A percentile compares a stretch with the other conserved stretches of the same genome.
Conservation (phyloP, 345 rosid genomes). For the Limnanthes douglasii region DNA sequence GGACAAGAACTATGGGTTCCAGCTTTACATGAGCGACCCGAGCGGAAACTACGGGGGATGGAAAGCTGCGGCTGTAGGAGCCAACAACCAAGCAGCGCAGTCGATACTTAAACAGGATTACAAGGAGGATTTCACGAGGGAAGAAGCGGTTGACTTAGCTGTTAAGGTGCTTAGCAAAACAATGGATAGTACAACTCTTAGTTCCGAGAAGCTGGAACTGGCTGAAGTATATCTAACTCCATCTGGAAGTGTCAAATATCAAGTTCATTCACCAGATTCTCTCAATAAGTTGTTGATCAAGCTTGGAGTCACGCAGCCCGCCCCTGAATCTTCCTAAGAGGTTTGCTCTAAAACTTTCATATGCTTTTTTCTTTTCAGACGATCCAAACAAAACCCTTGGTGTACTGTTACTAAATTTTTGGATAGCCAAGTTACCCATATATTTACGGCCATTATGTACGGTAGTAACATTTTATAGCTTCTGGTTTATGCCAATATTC, state of each 20-base stretch:
- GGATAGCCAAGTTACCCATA: no score
- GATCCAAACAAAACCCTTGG: no score
- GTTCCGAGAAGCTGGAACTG: constrained; percentile 88
- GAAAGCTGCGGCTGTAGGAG: constrained; percentile 88
- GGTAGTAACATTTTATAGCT: no score
- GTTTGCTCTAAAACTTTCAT: no score
- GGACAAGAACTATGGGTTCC: constrained; percentile 84
- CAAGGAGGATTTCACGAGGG: constrained; percentile 17
- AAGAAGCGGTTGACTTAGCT: constrained; percentile 82
- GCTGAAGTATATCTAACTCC: constrained; percentile 76
- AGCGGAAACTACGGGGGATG: constrained; percentile 88
- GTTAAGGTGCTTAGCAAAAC: constrained; percentile 91
- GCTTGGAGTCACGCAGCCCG: constrained; percentile 69
- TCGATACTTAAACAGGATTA: constrained; percentile 36
- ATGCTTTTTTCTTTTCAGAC: no score
- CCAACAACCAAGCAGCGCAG: constrained; percentile 87
- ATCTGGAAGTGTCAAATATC: constrained; percentile 74
- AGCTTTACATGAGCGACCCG: constrained; percentile 85
- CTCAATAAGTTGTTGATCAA: constrained; percentile 68
- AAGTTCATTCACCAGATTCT: constrained; percentile 61
- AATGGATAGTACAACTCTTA: constrained; percentile 96
- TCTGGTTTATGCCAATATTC: no score
- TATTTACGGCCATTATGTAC: no score
- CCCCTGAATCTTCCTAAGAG: constrained; percentile 48
- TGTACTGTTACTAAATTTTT: no score